Evolutionary conservation across 345 rosid species (phyloP), one percentile per base, ranked within the genome.

Genomic region (Hibiscus trionum): DNA sequence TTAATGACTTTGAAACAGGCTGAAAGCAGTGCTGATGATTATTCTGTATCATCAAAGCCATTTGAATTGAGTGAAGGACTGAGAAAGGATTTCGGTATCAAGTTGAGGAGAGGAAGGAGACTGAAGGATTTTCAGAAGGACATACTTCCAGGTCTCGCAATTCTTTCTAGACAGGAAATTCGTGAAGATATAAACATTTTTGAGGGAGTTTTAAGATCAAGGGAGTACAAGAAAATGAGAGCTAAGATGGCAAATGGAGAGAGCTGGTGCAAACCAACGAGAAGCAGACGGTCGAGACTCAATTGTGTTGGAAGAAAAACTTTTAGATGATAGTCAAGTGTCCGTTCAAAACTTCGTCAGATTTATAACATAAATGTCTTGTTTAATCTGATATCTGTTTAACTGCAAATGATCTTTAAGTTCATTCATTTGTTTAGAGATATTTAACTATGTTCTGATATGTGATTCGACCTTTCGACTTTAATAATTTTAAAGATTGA

Each of bases 71-170:
- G 72, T 19, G 82, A 74, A 37, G 1, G 85, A 77, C 16, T 4
- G 58, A 80, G 67, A 46, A 86, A 86, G 72, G 88, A 88, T 75
- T 74, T 81, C 50, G 73, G 90, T 71, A 11, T 77, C 31, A 91
- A 83, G 80, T 70, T 86, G 79, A 89, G 88, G 79, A 82, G 97
- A 72, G 97, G 97, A 21, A 83, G 97, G 64, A 85, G 97, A 67
- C 52, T 91, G 90, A 91, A 91, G 79, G 91, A 91, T 78, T 91
- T 91, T 66, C 95, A 85, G 59, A 86, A 72, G 71, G 97, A 91
- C 80, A 89, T 91, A 77, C 81, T 91, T 67, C 97, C 95, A 0
- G 71, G 81, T 46, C 80, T 91, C 29, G 76, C 88, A 1, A 78
- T 89, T 8, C 93, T 91, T 53, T 84, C 97, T 27, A 83, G 88